These are phyloP conservation scores for Aureobasidium melanogenum DNA, from an alignment of 2,329 filamentous ascomycete species.

Conservation along the genomic window DNA sequence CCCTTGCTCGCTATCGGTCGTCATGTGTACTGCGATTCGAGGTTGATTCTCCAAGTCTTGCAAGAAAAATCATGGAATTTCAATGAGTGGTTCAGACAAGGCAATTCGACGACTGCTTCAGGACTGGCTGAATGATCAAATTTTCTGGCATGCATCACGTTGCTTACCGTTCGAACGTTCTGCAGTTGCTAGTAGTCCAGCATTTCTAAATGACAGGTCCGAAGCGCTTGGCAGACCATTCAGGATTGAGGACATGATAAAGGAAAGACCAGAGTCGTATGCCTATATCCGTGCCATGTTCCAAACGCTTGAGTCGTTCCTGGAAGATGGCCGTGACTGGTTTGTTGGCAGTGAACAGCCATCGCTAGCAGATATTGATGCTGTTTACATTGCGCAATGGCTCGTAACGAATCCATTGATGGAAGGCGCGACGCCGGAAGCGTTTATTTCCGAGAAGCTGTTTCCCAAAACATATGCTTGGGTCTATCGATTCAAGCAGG, in stretches of 20 bases:
- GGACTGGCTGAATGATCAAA: slow-evolving; percentile 45
- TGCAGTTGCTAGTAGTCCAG: slow-evolving; percentile 47
- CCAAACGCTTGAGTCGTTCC: slow-evolving; percentile 51
- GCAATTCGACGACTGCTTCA: slow-evolving; percentile 50
- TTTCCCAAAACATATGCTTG: slow-evolving; percentile 57
- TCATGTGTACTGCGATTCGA: slow-evolving; percentile 61
- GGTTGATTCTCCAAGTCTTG: slow-evolving; percentile 58
- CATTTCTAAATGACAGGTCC: slow-evolving; percentile 50
- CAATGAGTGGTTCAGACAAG: slow-evolving; percentile 28
- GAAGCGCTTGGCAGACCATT: slow-evolving; percentile 37
- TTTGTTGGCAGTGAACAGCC: slow-evolving; percentile 46
- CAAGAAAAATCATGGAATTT: slow-evolving; percentile 35
- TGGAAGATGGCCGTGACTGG: slow-evolving; percentile 59
- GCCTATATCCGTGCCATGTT: slow-evolving; percentile 47
- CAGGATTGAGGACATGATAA: slow-evolving; percentile 30
- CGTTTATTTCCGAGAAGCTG: slow-evolving; percentile 40
- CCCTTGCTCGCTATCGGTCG: slow-evolving; percentile 58
- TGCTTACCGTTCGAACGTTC: slow-evolving; percentile 46
- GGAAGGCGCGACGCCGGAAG: slow-evolving; percentile 36
- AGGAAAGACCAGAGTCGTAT: slow-evolving; percentile 47
- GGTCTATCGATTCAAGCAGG: slow-evolving; percentile 53
- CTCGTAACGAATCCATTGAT: slow-evolving; percentile 16
- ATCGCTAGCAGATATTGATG: slow-evolving; percentile 57
- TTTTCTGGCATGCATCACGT: slow-evolving; percentile 46
- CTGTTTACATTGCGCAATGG: slow-evolving; percentile 3